Evolutionary conservation across 371 early-diverging fungal genomes (phyloP).

Genomic region (Catenaria anguillulae): DNA sequence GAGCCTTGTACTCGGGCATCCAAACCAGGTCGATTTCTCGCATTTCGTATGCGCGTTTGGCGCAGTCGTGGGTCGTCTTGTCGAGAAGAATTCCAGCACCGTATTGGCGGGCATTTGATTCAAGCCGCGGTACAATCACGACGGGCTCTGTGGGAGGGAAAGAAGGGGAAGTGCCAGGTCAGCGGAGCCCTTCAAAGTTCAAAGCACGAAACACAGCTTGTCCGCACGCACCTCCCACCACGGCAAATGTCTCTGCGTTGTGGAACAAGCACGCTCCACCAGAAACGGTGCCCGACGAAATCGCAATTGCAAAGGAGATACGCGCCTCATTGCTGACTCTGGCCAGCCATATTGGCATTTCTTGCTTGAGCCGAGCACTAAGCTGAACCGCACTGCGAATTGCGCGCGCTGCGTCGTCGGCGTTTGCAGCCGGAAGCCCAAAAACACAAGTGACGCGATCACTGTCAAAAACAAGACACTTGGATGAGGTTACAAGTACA

Average conservation of each 20-base stretch:
- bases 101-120: neutral
- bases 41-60: neutral
- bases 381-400: neutral
- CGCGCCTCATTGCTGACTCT: neutral
- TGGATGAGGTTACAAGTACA: no score
- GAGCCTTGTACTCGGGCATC: no score
- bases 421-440: neutral
- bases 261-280: neutral
- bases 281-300: neutral
- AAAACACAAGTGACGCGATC: neutral
- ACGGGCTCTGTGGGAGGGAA: constrained; percentile 4
- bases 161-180: neutral
- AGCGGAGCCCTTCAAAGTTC: no score
- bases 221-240: neutral
- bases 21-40: constrained; percentile 1
- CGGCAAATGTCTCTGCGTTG: neutral
- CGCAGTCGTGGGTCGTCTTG: neutral
- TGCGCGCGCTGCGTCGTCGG: neutral
- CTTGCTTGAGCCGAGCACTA: neutral
- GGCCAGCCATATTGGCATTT: neutral
- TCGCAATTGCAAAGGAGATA: neutral
- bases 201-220: no score
- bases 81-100: neutral
- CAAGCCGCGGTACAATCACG: neutral
- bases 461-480: neutral